Evolutionary conservation across 768 basidiomycete species (phyloP).

Genomic region (Tylopilus vinaceipallidus): DNA sequence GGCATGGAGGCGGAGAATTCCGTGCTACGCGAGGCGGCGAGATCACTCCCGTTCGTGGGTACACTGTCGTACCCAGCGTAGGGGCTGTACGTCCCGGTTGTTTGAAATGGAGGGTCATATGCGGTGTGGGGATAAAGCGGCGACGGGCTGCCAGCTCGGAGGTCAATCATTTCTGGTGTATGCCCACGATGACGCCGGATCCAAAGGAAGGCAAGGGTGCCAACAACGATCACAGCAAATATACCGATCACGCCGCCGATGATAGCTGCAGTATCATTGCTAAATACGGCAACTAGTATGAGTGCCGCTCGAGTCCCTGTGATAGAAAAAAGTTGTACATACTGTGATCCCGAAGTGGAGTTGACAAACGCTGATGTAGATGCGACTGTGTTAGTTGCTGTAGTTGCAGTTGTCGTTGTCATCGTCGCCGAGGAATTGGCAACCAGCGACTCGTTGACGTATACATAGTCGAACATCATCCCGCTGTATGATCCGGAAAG

Average conservation of each 20-base stretch:
- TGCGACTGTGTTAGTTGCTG: not conserved
- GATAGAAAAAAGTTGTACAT: not conserved
- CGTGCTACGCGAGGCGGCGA: not conserved
- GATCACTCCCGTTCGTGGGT: not conserved
- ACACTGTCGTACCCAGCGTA: not conserved
- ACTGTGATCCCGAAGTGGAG: conserved; percentile 7
- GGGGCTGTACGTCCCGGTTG: not conserved
- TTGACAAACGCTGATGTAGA: not conserved
- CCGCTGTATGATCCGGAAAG: conserved; percentile 21
- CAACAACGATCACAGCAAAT: conserved; percentile 5
- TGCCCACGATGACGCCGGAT: conserved; percentile 8
- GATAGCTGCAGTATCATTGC: conserved; percentile 9
- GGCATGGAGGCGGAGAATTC: not conserved
- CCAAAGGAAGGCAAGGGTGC: conserved; percentile 9
- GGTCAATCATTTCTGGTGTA: conserved; percentile 4
- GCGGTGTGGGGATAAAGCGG: not conserved
- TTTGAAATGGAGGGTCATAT: not conserved
- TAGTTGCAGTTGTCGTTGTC: not conserved
- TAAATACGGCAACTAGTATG: not conserved
- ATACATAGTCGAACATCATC: conserved; percentile 28
- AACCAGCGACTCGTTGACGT: conserved; percentile 19
- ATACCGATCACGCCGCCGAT: conserved; percentile 13
- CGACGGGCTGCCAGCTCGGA: not conserved
- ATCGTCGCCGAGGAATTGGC: conserved; percentile 2
- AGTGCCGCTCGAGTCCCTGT: not conserved